Evolutionary conservation across 176 grass and related monocot genomes (phyloP), one percentile per base, ranked within the genome.

Genomic region (Tillandsia fasciculata): DNA sequence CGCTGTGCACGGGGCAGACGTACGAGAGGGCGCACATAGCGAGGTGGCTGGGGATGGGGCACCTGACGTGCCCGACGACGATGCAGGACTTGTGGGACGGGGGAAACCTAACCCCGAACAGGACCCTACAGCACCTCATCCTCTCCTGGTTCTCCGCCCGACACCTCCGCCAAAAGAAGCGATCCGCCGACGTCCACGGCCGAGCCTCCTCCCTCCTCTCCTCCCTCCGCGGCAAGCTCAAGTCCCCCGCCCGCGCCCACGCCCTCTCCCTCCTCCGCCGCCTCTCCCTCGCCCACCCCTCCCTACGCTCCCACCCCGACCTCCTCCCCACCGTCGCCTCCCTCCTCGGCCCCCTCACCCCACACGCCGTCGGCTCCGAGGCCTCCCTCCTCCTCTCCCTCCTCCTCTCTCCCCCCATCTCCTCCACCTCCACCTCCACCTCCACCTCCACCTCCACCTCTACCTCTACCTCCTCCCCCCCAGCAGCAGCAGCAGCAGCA

Each of bases 21-120:
- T 99, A 99, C 79, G 94, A 99, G 84, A 84, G 94, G 63, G 71
- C 54, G 66, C 86, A 93, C 81, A 99, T 99, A 80, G 86, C 79
- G 11, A 79, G 79, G 10, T 99, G 94, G 94, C 73, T 99, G 0
- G 76, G 89, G 14, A 74, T 99, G 65, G 94, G 94, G 26, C 94
- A 92, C 84, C 77, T 84, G 20, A 99, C 89, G 68, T 99, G 94
- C 82, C 94, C 94, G 0, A 99, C 94, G 53, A 99, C 94, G 20
- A 99, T 99, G 94, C 94, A 99, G 74, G 94, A 99, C 72, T 81
- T 99, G 59, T 99, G 94, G 94, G 89, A 93, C 65, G 89, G 87
- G 56, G 63, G 33, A 0, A 1, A 80, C 9, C 79, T 92, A 68
- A 99, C 90, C 17, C 94, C 94, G 64, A 99, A 99, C 82, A 78